Evolutionary conservation across 1,284 basidiomycete genomes (phyloP), one percentile per base, ranked within the genome.

Genomic region (Ceratobasidium theobromae): DNA sequence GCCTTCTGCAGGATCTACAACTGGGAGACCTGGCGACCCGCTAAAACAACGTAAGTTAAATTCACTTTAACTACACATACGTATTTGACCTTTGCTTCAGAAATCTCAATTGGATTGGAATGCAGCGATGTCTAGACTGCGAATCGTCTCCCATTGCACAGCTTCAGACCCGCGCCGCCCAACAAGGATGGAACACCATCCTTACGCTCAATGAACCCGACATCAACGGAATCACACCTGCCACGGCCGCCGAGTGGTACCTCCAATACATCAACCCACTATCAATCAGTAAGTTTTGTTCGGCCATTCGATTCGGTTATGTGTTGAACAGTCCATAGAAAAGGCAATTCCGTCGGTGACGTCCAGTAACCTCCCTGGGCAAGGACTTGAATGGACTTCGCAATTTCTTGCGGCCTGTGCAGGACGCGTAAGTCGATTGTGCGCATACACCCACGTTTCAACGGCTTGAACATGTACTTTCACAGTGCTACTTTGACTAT

Each of bases 131-230:
- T 23, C n/a, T 62, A 21, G 57, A 62, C 46, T 62, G 46, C 14
- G n/a, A 21, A 6, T 62, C 57, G 14, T 62, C 57, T 1, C 57
- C 57, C 1, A 62, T 62, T 23, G 2, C 30, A 16, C 57, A 62
- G 32, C 57, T 62, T 21, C n/a, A 30, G 23, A 32, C 45, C n/a
- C 57, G 57, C 27, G 57, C 57, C 12, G 57, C 46, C 3, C 43
- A 62, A 23, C 57, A 62, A 41, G 57, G 57, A 23, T 62, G 57
- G 57, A 51, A 62, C 23, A 62, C 65, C 9, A 23, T 67, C n/a
- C 49, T 67, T 23, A 67, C 53, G 3, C 53, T 67, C 32, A 67
- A 67, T 46, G 65, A 67, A 46, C 53, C 65, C 9, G 65, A 67
- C 23, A 41, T 67, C n/a, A 67, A 40, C 32, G 48, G 48, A 16